phyloP scores from a whole-genome alignment of 768 basidiomycete genomes.

The Boletales sp. region DNA sequence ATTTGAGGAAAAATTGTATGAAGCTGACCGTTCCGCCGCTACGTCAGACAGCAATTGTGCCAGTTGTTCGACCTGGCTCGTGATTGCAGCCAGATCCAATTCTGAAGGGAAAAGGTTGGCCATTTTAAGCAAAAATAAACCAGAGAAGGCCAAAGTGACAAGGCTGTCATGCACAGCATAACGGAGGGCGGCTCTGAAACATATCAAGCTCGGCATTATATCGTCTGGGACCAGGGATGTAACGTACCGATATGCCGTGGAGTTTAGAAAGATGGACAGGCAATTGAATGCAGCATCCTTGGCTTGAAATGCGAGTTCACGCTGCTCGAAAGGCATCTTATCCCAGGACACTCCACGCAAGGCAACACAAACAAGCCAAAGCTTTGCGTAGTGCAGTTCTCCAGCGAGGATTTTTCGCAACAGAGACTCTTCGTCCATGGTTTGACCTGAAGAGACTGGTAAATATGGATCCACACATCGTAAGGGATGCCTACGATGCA shows the following conservation, averaged over 20 bases:
- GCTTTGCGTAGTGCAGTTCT: constrained; percentile 88
- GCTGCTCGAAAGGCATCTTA: constrained; percentile 93
- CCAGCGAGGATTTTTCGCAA: constrained; percentile 84
- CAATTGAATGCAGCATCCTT: constrained; percentile 90
- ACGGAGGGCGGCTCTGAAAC: constrained; percentile 72
- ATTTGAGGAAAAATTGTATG: neutral
- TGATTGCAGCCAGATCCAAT: constrained; percentile 72
- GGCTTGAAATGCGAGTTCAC: constrained; percentile 92
- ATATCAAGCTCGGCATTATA: neutral
- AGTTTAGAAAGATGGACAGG: constrained; percentile 78
- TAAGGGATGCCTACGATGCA: constrained; percentile 56
- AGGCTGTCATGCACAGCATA: constrained; percentile 93
- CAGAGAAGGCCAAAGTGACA: constrained; percentile 88
- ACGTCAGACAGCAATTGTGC: constrained; percentile 89
- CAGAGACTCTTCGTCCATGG: constrained; percentile 82
- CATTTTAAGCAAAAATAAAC: constrained; percentile 90
- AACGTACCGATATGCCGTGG: constrained; percentile 74
- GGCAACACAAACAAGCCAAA: constrained; percentile 93
- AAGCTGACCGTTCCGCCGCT: constrained; percentile 76
- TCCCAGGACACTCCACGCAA: constrained; percentile 92
- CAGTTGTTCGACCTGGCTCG: constrained; percentile 84
- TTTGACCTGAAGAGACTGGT: constrained; percentile 46
- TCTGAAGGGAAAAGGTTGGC: constrained; percentile 88
- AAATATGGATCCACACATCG: neutral
- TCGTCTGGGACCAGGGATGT: neutral